Evolutionary conservation across 2,329 filamentous ascomycete genomes (phyloP).

Genomic region (Neoascochyta sp.): DNA sequence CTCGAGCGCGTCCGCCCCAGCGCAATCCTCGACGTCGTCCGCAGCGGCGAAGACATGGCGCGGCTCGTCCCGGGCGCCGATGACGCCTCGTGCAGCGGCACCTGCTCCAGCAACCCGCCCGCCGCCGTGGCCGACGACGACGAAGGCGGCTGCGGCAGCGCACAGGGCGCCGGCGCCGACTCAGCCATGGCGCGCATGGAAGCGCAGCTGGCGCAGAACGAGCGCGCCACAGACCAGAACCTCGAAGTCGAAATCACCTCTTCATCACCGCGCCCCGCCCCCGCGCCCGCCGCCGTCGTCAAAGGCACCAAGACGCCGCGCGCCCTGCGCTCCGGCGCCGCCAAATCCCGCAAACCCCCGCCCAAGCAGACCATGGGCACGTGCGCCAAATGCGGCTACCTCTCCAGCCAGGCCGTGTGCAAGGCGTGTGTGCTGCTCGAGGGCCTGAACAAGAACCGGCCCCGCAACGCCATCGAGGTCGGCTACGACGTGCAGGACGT

Average conservation of each 20-base stretch:
- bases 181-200: constrained; percentile 83
- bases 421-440: constrained; percentile 91
- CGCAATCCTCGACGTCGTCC: constrained; percentile 89
- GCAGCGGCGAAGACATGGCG: constrained; percentile 95
- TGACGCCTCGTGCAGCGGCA: constrained; percentile 33
- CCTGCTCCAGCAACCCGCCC: constrained; percentile 30
- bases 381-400: constrained; percentile 86
- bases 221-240: constrained; percentile 53
- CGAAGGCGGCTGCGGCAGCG: constrained; percentile 70
- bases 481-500: constrained; percentile 16
- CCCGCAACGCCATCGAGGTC: constrained; percentile 39
- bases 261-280: neutral
- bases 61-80: constrained; percentile 64
- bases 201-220: constrained; percentile 62
- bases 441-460: constrained; percentile 73
- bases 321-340: constrained; percentile 10
- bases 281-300: constrained; percentile 1
- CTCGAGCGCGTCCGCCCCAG: constrained; percentile 89
- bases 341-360: constrained; percentile 20
- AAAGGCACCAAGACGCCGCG: constrained; percentile 19
- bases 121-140: constrained; percentile 59
- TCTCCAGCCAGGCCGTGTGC: constrained; percentile 90
- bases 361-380: constrained; percentile 69
- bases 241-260: constrained; percentile 64
- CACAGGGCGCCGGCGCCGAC: constrained; percentile 62